Base-by-base conservation (phyloP, 352 stramenopile species). In the Saprolegnia parasitica region DNA sequence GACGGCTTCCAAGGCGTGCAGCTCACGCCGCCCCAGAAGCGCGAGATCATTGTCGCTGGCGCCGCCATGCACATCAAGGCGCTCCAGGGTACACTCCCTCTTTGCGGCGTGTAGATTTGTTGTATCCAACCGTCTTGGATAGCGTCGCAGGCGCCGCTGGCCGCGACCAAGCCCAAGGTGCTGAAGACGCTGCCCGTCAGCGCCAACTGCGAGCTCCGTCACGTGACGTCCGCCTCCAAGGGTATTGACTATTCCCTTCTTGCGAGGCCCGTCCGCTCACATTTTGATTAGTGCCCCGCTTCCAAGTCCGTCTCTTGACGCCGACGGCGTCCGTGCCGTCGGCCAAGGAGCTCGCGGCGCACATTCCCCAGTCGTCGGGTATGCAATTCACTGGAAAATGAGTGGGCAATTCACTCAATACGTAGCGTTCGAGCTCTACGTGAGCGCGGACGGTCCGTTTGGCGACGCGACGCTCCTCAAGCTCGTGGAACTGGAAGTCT, bases 1-100 rank as follows among this genome's bases (percentile, higher is more conserved):
- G 90, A 98, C 23, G 96, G 96, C 37, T 99, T 98, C 74, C 62
- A 81, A 0, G 94, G 90, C 46, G 91, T 96, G 1, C 61, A 87
- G 62, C 74, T 97, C 32, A 80, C 76, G 1, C 16, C 67, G 0
- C 60, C 67, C 21, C 85, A 98, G 68, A 80, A 76, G 42, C 75
- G 86, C 49, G 81, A 97, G 71, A 72, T 97, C 3, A 77, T 80
- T 5, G 83, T 89, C 13, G 84, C 93, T 37, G 80, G 81, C 18
- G 84, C 84, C 18, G 78, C 87, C 49, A 86, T 97, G 73, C 85
- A 96, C 64, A 57, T 80, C 46, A 84, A 84, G 71, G 83, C 78
- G 61, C 63, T 74, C 9, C 65, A 65, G 13, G 65, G 73, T 11
- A 78, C 63, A 15, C 15, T 8, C 8, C 39, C 39, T 46, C 39